Conservation (phyloP, 352 stramenopile species). For the Globisporangium recalcitrans region DNA sequence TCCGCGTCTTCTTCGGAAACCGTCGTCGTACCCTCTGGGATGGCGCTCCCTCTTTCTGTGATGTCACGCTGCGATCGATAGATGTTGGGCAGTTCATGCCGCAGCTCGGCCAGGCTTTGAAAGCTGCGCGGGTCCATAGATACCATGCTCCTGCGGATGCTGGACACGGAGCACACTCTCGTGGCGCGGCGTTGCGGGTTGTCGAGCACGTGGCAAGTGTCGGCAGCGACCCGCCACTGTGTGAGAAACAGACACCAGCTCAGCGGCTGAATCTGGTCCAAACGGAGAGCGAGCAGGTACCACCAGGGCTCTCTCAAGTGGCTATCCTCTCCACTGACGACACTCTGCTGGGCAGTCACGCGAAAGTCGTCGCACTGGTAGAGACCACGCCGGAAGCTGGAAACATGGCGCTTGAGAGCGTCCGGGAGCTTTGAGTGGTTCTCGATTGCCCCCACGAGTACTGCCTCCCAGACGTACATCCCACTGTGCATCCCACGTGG, state of each 20-base stretch:
- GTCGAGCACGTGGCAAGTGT: slow-evolving; percentile 10
- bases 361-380: slow-evolving; percentile 2
- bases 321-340: neutral
- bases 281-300: slow-evolving; percentile 24
- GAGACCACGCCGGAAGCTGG: slow-evolving; percentile 9
- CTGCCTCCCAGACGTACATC: slow-evolving; percentile 37
- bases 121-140: slow-evolving; percentile 37
- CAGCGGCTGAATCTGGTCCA: slow-evolving; percentile 35
- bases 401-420: slow-evolving; percentile 32
- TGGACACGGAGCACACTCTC: slow-evolving; percentile 28
- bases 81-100: slow-evolving; percentile 33
- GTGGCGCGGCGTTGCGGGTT: slow-evolving; percentile 9
- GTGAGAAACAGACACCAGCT: slow-evolving; percentile 53
- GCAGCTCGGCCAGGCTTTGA: slow-evolving; percentile 35
- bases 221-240: slow-evolving; percentile 35
- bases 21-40: neutral
- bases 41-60: neutral
- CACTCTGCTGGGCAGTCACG: neutral
- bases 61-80: slow-evolving; percentile 16
- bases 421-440: slow-evolving; percentile 18
- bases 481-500: neutral
- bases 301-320: slow-evolving; percentile 21
- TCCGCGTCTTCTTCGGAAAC: slow-evolving; percentile 4
- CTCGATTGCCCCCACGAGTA: slow-evolving; percentile 26
- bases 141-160: slow-evolving; percentile 26